A percentile compares a stretch with the other conserved stretches of the same genome.
Conservation (phyloP, 2,329 filamentous ascomycete species). For the Coniochaeta prunicola region DNA sequence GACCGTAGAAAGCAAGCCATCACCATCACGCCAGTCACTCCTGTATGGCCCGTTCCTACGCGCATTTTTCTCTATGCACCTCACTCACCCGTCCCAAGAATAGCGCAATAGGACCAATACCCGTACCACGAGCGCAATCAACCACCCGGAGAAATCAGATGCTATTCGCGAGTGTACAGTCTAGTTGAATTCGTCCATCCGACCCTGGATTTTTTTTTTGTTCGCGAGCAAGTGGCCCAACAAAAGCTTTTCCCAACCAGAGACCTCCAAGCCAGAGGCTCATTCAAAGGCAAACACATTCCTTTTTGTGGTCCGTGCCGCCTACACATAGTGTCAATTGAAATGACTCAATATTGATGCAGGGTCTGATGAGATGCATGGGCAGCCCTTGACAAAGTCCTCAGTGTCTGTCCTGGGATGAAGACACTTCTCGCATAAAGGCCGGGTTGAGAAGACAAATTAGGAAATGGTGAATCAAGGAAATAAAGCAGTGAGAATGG, state of each 20-base stretch:
- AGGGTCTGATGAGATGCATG: background rate
- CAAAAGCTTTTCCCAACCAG: background rate
- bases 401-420: background rate
- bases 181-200: constrained; percentile 25
- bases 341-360: background rate
- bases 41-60: constrained; percentile 6
- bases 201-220: constrained; percentile 23
- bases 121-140: constrained; percentile 16
- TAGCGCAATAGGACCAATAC: constrained; percentile 11
- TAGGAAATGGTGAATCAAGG: background rate
- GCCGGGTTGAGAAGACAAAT: background rate
- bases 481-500: background rate
- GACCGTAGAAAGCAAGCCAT: background rate
- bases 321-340: background rate
- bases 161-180: constrained; percentile 33
- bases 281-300: background rate
- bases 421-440: background rate
- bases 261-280: background rate
- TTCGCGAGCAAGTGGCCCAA: background rate
- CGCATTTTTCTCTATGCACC: constrained; percentile 9
- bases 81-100: constrained; percentile 11
- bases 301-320: background rate
- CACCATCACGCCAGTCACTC: constrained; percentile 5
- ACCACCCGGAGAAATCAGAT: constrained; percentile 28
- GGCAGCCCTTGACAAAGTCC: background rate